Evolutionary conservation across 2,329 filamentous ascomycete genomes (phyloP), one percentile per base, ranked within the genome.

Genomic region (Nemania serpens): DNA sequence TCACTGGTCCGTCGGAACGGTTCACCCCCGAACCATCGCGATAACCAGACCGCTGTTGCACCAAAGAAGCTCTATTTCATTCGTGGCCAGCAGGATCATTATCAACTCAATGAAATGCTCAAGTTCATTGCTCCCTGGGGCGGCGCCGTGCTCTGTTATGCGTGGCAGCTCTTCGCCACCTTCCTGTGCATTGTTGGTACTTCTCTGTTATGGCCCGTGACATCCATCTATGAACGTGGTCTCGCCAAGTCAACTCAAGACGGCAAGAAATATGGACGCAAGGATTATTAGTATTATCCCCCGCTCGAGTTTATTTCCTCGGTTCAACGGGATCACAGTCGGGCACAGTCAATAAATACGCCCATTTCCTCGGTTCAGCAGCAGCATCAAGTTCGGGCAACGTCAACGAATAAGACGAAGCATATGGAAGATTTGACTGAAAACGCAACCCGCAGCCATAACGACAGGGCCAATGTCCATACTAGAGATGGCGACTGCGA

Each of bases 41-140:
- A 69, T 22, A 69, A 71, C 9, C 65, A 70, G 37, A 55, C 59
- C 50, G 17, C 64, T 15, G 37, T 52, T 60, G 48, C 33, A 17
- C 29, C 57, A 12, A 41, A 48, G 6, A 75, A 69, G 20, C 82
- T 81, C 59, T 95, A 93, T 77, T 90, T 88, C 72, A 93, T 96
- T 64, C 75, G 80, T 6, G 83, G 81, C 17, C 93, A 97, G 73
- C 88, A 96, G 66, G 92, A 97, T 71, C 77, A 93, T 7, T 96
- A 96, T 71, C 91, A 94, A 69, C 81, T 86, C 0, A 88, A 87
- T 50, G 89, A 96, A 67, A 88, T 88, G 64, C 78, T 94, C 62
- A 88, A 88, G 68, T 95, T 96, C 71, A 68, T 93, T 17, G 69
- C 84, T 15, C 86, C 89, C 11, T 82, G 84, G 0, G 75, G 88